These are phyloP conservation scores for Ophiostoma populinum DNA, from an alignment of 2,329 filamentous ascomycete genomes.

Conservation along the genomic window DNA sequence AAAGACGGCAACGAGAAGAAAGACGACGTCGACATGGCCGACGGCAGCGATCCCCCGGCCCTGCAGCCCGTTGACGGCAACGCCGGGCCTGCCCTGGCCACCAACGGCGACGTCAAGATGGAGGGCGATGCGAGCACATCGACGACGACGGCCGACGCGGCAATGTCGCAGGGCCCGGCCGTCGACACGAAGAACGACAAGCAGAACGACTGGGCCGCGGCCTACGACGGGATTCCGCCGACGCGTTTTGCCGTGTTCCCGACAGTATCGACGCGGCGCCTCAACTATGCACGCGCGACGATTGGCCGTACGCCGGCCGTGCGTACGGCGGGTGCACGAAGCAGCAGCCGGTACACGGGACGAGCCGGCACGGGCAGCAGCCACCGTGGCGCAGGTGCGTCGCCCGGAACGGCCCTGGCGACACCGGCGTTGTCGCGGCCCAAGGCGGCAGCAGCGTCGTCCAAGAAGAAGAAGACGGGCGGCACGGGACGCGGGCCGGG, in stretches of 20 bases:
- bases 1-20: slow-evolving; percentile 24
- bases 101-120: not conserved
- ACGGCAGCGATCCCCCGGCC: not conserved
- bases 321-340: slow-evolving; percentile 17
- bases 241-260: slow-evolving; percentile 67
- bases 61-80: not conserved
- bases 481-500: slow-evolving; percentile 48
- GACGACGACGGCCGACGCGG: too few species aligned
- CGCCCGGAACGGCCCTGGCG: slow-evolving; percentile 19
- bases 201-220: slow-evolving; percentile 25
- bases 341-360: slow-evolving; percentile 21
- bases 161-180: not conserved
- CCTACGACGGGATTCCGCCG: slow-evolving; percentile 44
- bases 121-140: too few species aligned
- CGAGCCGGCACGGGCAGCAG: slow-evolving; percentile 20
- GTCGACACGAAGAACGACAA: too few species aligned
- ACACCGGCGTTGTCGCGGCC: slow-evolving; percentile 20
- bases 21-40: not conserved
- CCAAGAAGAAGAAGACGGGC: slow-evolving; percentile 36
- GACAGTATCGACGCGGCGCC: slow-evolving; percentile 34
- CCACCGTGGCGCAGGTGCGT: slow-evolving; percentile 2
- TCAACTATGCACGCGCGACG: slow-evolving; percentile 26
- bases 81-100: not conserved
- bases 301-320: slow-evolving; percentile 22
- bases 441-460: slow-evolving; percentile 20